Evolutionary conservation across 148 eudicot genomes (phyloP), one percentile per base, ranked within the genome.

Genomic region (Fagopyrum esculentum): DNA sequence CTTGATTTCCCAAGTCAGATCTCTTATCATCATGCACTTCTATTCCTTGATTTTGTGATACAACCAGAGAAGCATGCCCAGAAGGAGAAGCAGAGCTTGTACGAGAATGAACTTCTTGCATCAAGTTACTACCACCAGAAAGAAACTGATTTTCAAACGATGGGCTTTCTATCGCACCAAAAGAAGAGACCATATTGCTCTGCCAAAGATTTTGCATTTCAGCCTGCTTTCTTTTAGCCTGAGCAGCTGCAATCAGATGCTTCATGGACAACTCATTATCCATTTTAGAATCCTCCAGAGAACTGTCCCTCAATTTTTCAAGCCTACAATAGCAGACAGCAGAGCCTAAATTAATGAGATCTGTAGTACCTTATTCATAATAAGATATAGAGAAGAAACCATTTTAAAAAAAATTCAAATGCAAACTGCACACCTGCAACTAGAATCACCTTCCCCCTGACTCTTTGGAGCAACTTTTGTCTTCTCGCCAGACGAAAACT

Each of bases 231-330:
- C 90, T 89, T 80, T 84, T 93, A 6, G 97, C 98, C 83, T 89
- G 96, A 80, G 99, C 98, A 82, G 88, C 98, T 46, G 98, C 99
- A 75, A 95, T 95, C 69, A 95, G 87, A 81, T 84, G 76, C 81
- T 80, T 94, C 85, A 94, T 92, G 70, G 98, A 92, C 63, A 49
- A 73, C 13, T 77, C 83, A 61, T 90, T 76, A 70, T 91, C 93
- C 17, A 63, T 54, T 83, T 82, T 87, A 43, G 84, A 83, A 71
- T 92, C 93, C 56, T 69, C 63, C 56, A 82, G 49, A 48, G 79
- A 81, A 76, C 78, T 79, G 29, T 54, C 73, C 79, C 45, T 77
- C 49, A 73, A 70, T 76, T 80, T 81, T 80, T 89, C 91, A 74
- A 81, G 45, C 81, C 99, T 95, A 83, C 60, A 10, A 35, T 45